Conservation (phyloP, 139 green algal species). For the Desmodesmus armatus region DNA sequence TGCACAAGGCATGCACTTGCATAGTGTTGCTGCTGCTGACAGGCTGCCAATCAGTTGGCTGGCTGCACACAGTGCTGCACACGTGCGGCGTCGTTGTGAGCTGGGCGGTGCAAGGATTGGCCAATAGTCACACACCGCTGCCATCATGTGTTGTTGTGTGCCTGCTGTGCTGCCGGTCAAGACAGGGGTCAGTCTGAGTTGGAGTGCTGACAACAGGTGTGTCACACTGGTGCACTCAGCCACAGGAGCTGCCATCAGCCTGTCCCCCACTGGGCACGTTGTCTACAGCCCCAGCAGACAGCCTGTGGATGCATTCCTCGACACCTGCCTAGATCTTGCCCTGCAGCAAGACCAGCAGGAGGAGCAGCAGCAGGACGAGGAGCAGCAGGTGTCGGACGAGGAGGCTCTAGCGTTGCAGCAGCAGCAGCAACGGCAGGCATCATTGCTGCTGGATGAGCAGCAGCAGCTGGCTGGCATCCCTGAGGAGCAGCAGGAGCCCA, state of each 20-base stretch:
- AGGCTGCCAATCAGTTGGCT: too few species aligned
- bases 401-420: not conserved
- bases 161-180: too few species aligned
- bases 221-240: not conserved
- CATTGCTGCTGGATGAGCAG: not conserved
- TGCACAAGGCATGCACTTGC: too few species aligned
- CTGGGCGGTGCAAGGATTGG: too few species aligned
- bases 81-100: too few species aligned
- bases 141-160: too few species aligned
- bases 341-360: not conserved
- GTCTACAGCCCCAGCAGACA: not conserved
- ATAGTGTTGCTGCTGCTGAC: too few species aligned
- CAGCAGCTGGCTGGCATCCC: not conserved
- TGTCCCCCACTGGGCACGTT: not conserved
- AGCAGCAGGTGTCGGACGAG: not conserved
- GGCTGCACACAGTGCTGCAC: too few species aligned
- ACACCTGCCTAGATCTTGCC: not conserved
- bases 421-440: not conserved
- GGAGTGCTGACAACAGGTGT: constrained; percentile 6
- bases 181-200: not conserved
- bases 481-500: not conserved
- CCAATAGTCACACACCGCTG: not conserved
- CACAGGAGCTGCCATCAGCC: not conserved
- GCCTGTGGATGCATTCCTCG: too few species aligned
- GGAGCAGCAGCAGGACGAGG: not conserved